phyloP scores from a whole-genome alignment of 352 stramenopile species.

The Phytophthora sojae region DNA sequence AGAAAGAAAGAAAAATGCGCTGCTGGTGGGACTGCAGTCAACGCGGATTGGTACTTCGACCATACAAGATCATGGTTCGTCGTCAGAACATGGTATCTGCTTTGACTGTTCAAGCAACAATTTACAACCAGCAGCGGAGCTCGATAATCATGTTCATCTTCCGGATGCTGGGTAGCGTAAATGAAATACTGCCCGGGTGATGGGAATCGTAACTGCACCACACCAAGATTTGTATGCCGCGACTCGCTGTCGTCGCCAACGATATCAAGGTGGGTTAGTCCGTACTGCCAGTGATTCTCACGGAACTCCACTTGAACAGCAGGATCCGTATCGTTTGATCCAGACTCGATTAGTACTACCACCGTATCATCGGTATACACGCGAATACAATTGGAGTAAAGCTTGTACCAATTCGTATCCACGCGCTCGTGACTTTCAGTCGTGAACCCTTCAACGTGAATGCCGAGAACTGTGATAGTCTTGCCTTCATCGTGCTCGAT shows the following conservation, averaged over 20 bases:
- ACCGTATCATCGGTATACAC: constrained; percentile 21
- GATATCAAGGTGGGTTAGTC: constrained; percentile 22
- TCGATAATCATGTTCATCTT: constrained; percentile 3
- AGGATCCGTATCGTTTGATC: constrained; percentile 15
- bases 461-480: constrained; percentile 17
- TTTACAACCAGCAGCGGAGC: constrained; percentile 13
- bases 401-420: constrained; percentile 24
- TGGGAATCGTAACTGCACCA: constrained; percentile 22
- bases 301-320: constrained; percentile 27
- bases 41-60: constrained; percentile 26
- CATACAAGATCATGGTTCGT: constrained; percentile 14
- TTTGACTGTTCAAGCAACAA: constrained; percentile 22
- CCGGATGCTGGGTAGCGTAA: constrained; percentile 9
- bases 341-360: constrained; percentile 20
- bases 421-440: constrained; percentile 14
- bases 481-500: neutral
- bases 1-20: constrained; percentile 36
- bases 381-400: constrained; percentile 24
- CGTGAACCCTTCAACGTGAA: constrained; percentile 17
- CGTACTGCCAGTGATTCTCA: constrained; percentile 19
- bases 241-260: neutral
- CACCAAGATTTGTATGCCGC: constrained; percentile 8
- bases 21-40: neutral
- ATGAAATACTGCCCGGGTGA: constrained; percentile 28
- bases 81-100: constrained; percentile 14